A percentile compares a stretch with the other conserved stretches of the same genome.
Evolutionary conservation across 2,329 filamentous ascomycete species (phyloP).

Genomic region (Talaromyces pinophilus): DNA sequence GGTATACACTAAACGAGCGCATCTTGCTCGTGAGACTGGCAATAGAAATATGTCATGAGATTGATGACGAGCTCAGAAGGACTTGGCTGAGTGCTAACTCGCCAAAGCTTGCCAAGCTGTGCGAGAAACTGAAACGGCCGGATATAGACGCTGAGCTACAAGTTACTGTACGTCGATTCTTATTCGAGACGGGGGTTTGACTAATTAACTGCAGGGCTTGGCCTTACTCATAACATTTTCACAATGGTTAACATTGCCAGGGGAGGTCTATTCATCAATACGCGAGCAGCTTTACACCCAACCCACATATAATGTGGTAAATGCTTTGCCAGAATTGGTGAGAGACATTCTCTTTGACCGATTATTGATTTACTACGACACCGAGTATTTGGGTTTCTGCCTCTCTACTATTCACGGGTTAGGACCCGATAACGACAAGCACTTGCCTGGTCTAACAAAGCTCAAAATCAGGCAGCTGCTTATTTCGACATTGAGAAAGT

Average conservation of each 20-base stretch:
- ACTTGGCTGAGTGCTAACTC: conserved; percentile 38
- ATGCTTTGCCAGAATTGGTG: conserved; percentile 28
- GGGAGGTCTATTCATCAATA: conserved; percentile 31
- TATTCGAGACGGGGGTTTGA: neutral
- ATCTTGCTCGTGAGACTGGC: conserved; percentile 41
- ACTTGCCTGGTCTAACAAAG: conserved; percentile 23
- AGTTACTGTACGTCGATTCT: conserved; percentile 34
- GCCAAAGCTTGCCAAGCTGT: conserved; percentile 40
- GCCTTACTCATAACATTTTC: conserved; percentile 36
- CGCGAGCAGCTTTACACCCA: conserved; percentile 32
- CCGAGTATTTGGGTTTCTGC: conserved; percentile 25
- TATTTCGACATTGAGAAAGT: conserved; percentile 29
- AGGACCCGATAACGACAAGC: conserved; percentile 14
- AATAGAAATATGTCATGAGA: conserved; percentile 37
- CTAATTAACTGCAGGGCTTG: conserved; percentile 31
- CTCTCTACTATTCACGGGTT: conserved; percentile 18
- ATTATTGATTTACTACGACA: conserved; percentile 34
- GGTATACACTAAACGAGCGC: conserved; percentile 31
- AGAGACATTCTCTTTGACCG: conserved; percentile 38
- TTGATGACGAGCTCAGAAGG: conserved; percentile 36
- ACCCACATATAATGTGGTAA: conserved; percentile 27
- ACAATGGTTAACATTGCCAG: conserved; percentile 29
- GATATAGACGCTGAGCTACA: conserved; percentile 35
- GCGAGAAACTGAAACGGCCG: conserved; percentile 38
- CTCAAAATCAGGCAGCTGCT: conserved; percentile 31